Percentiles rank a stretch among this genome's conserved stretches.
Conservation (phyloP, 148 eudicot species). For the Vaccinium macrocarpon region DNA sequence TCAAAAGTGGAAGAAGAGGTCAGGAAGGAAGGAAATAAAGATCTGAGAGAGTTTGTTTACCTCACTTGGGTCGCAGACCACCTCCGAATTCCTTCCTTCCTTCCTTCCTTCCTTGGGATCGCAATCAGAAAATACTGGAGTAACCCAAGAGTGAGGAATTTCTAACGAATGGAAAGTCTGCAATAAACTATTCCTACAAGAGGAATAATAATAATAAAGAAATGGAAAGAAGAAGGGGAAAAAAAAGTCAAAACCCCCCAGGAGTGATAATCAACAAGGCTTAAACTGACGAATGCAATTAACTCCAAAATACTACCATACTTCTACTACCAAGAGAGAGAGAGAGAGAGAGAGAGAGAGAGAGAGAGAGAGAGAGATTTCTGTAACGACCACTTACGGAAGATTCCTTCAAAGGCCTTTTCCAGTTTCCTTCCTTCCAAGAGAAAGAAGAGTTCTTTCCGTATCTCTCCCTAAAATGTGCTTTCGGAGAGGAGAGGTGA, state of each 20-base stretch:
- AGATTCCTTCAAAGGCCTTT: background rate
- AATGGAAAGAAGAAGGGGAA: background rate
- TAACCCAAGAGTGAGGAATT: background rate
- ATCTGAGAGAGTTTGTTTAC: background rate
- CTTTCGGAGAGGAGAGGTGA: too few species aligned
- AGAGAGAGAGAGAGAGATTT: background rate
- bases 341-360: background rate
- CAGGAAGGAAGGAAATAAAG: background rate
- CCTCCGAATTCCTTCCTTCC: too few species aligned
- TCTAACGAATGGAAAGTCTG: background rate
- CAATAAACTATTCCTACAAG: background rate
- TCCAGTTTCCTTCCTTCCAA: background rate
- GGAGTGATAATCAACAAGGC: background rate
- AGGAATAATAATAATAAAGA: background rate
- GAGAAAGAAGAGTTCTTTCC: too few species aligned
- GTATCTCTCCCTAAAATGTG: too few species aligned
- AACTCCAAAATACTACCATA: too few species aligned
- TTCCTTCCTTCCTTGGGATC: background rate
- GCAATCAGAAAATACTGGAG: background rate
- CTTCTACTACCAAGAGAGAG: background rate
- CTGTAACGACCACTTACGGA: slow-evolving; percentile 6
- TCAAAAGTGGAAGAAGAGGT: background rate
- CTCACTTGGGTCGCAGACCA: background rate
- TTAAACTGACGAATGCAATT: background rate
- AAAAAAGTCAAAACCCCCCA: background rate